A percentile compares a stretch with the other conserved stretches of the same genome.
phyloP scores from a whole-genome alignment of 345 rosid genomes.

The Diplotaxis tenuifolia region DNA sequence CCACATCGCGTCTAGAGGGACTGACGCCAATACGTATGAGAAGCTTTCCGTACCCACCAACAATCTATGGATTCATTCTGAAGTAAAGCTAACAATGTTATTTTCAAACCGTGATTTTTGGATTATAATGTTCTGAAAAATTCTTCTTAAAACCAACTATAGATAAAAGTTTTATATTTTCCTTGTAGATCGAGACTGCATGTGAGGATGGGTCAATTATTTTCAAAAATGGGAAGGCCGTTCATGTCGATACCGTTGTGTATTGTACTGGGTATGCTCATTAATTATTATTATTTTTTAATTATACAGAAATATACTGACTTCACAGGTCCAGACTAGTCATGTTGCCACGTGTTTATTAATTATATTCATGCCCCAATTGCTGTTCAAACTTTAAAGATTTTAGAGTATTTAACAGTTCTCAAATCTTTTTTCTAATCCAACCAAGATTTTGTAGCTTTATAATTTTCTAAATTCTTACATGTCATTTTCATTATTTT shows the following conservation, averaged over 20 bases:
- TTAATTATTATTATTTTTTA: no score
- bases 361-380: no score
- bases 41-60: conserved; percentile 40
- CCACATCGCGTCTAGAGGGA: conserved; percentile 58
- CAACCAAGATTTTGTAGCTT: no score
- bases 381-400: no score
- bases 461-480: no score
- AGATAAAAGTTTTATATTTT: not conserved
- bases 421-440: no score
- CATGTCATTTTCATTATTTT: no score
- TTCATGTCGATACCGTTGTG: conserved; percentile 54
- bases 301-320: no score
- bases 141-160: not conserved
- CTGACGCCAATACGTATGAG: conserved; percentile 39
- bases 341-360: no score
- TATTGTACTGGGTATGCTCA: conserved; percentile 72
- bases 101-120: conserved; percentile 32
- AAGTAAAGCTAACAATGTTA: conserved; percentile 43
- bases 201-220: conserved; percentile 54
- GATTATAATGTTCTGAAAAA: not conserved
- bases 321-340: no score
- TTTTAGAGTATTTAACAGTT: no score
- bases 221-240: conserved; percentile 54
- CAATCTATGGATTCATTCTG: conserved; percentile 71
- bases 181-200: conserved; percentile 56